Evolutionary conservation across 2,329 filamentous ascomycete species (phyloP).

Genomic region (Alternaria longipes): DNA sequence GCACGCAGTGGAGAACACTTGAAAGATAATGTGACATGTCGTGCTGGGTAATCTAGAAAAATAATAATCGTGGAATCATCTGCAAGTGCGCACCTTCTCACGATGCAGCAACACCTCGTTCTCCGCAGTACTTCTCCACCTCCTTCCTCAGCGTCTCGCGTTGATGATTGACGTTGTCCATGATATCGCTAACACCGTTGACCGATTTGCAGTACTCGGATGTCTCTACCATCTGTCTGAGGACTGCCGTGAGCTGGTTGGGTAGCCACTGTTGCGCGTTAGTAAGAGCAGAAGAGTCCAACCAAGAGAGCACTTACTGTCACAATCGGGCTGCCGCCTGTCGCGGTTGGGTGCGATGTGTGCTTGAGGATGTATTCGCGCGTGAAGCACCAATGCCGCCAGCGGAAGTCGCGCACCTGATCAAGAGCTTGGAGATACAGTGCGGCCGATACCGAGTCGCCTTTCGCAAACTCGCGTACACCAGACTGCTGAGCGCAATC

Average conservation of each 20-base stretch:
- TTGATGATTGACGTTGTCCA: constrained; percentile 72
- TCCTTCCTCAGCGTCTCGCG: constrained; percentile 74
- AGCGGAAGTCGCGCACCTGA: constrained; percentile 82
- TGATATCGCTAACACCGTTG: constrained; percentile 67
- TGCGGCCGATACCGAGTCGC: constrained; percentile 66
- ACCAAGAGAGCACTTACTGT: constrained; percentile 57
- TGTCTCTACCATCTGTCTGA: constrained; percentile 73
- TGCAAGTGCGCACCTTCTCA: constrained; percentile 15
- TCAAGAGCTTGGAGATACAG: constrained; percentile 65
- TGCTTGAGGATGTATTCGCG: constrained; percentile 85
- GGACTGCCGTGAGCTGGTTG: constrained; percentile 79
- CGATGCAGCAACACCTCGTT: constrained; percentile 59
- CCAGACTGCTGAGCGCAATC: constrained; percentile 61
- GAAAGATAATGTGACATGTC: constrained; percentile 1
- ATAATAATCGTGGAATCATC: not conserved
- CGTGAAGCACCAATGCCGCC: constrained; percentile 87
- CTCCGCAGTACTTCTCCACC: constrained; percentile 76
- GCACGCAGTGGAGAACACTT: not conserved
- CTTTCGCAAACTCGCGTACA: constrained; percentile 68
- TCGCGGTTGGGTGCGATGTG: constrained; percentile 78
- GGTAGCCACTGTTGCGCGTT: constrained; percentile 69
- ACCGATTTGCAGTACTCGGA: constrained; percentile 59
- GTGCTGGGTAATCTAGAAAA: not conserved
- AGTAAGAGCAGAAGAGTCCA: not conserved
- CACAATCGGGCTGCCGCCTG: constrained; percentile 82